These are phyloP conservation scores for Pleurotus djamor DNA, from an alignment of 768 basidiomycete species.

Conservation along the genomic window DNA sequence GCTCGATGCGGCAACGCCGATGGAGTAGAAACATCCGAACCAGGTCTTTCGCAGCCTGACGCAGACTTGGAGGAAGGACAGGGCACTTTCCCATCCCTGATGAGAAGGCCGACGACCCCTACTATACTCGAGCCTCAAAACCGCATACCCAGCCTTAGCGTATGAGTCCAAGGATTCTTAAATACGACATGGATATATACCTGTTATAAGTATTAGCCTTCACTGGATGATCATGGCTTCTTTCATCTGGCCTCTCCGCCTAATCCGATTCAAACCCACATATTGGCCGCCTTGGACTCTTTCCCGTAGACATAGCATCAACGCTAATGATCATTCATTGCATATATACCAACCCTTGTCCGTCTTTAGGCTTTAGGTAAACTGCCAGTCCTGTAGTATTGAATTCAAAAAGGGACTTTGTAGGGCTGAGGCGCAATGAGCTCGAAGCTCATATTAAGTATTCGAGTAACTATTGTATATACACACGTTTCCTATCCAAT, in stretches of 20 bases:
- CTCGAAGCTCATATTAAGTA: constrained; percentile 3
- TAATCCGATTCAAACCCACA: too few species aligned
- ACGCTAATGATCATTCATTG: too few species aligned
- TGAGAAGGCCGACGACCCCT: constrained; percentile 20
- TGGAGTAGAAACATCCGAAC: constrained; percentile 59
- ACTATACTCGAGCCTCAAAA: constrained; percentile 31
- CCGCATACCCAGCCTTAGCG: constrained; percentile 38
- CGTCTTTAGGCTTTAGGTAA: background rate
- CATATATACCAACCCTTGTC: background rate
- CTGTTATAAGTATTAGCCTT: too few species aligned
- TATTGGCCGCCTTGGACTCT: too few species aligned
- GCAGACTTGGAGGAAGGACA: constrained; percentile 42
- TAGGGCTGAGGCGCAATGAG: constrained; percentile 14
- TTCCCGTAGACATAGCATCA: too few species aligned
- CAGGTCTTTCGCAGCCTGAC: constrained; percentile 41
- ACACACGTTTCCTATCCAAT: background rate
- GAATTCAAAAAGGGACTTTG: background rate
- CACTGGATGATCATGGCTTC: too few species aligned
- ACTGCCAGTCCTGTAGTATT: background rate
- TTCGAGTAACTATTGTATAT: background rate
- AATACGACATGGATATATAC: too few species aligned
- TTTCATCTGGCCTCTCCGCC: too few species aligned
- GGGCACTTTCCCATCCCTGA: constrained; percentile 20
- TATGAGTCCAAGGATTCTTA: constrained; percentile 19
- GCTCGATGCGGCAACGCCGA: constrained; percentile 62